Percentiles rank a stretch among this genome's conserved stretches.
Conservation (phyloP, 2,329 filamentous ascomycete species). For the Penicillium sp. region DNA sequence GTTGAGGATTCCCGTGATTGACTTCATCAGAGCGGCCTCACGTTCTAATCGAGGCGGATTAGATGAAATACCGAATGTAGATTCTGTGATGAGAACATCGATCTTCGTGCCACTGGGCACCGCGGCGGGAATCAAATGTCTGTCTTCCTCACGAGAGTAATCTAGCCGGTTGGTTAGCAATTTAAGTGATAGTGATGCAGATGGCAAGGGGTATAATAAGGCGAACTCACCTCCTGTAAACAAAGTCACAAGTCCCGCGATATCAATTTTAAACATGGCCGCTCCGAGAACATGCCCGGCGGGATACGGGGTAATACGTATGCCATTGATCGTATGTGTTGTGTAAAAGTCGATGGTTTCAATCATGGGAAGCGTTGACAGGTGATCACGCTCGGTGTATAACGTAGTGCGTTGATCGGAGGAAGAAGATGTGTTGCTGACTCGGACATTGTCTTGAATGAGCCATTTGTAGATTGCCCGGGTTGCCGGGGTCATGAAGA, state of each 20-base stretch:
- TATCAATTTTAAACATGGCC: slow-evolving; percentile 97
- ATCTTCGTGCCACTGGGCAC: slow-evolving; percentile 87
- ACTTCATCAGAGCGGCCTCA: slow-evolving; percentile 92
- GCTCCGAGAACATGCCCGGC: slow-evolving; percentile 97
- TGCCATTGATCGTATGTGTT: slow-evolving; percentile 93
- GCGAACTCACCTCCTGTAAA: slow-evolving; percentile 68
- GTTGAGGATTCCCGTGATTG: slow-evolving; percentile 86
- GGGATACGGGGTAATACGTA: slow-evolving; percentile 93
- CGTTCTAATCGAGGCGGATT: slow-evolving; percentile 87
- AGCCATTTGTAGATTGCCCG: slow-evolving; percentile 99
- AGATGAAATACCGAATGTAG: slow-evolving; percentile 92
- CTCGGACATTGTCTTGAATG: slow-evolving; percentile 92
- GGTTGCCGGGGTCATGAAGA: slow-evolving; percentile 99
- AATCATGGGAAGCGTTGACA: slow-evolving; percentile 89
- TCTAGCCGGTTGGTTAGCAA: slow-evolving; percentile 48
- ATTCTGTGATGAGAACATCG: slow-evolving; percentile 95
- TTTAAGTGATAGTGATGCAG: too few relatives aligned
- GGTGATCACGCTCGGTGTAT: slow-evolving; percentile 92
- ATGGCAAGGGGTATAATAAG: too few relatives aligned
- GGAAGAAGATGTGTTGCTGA: slow-evolving; percentile 66
- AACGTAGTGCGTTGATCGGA: slow-evolving; percentile 65
- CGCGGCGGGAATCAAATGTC: slow-evolving; percentile 90
- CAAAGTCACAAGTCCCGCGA: slow-evolving; percentile 91
- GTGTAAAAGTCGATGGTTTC: slow-evolving; percentile 98
- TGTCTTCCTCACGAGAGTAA: slow-evolving; percentile 92